Evolutionary conservation across 2,329 filamentous ascomycete genomes (phyloP), one percentile per base, ranked within the genome.

Genomic region (Cadophora malorum): DNA sequence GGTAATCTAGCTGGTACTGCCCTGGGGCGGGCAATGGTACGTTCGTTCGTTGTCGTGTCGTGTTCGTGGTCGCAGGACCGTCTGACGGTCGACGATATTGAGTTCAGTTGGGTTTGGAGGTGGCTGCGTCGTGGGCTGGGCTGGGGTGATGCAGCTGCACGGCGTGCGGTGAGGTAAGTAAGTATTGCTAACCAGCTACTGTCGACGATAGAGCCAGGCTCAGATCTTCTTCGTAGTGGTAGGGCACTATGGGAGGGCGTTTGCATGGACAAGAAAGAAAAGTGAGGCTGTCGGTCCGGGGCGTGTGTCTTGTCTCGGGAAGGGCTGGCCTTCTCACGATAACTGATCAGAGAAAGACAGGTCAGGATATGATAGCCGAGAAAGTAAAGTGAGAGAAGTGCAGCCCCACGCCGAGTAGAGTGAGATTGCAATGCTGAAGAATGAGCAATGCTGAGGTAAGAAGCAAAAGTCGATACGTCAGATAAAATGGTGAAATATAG

Each of bases 201-300:
- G 14, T 45, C 10, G 41, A 45, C 14, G 23, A 55, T 3, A 14
- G 49, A 47, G 25, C 8, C 16, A 52, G 59, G 33, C 38, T 10
- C n/a, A 19, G 21, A 10, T 6, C 4, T 21, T 21, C 9, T 59
- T 59, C 33, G 23, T 19, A 53, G 50, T n/a, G 19, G 53, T 23
- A 31, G 19, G 31, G 12, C n/a, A 12, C 12, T 41, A 28, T 45
- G 55, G 33, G 28, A 49, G 23, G 38, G 41, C 59, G 25, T 50
- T 25, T 62, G 59, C 59, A 45, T 12, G 45, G 38, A 35, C 47
- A 23, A 45, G 52, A 25, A 63, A 35, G 58, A 70, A 69, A 70
- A 66, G 68, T 67, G 68, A 70, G 68, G 68, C 68, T 70, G 68
- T 64, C 50, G 59, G 33, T 33, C 61, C 59, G 45, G 31, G 47